Evolutionary conservation across 768 basidiomycete species (phyloP), one percentile per base, ranked within the genome.

Genomic region (Hirschioporus abietinus): DNA sequence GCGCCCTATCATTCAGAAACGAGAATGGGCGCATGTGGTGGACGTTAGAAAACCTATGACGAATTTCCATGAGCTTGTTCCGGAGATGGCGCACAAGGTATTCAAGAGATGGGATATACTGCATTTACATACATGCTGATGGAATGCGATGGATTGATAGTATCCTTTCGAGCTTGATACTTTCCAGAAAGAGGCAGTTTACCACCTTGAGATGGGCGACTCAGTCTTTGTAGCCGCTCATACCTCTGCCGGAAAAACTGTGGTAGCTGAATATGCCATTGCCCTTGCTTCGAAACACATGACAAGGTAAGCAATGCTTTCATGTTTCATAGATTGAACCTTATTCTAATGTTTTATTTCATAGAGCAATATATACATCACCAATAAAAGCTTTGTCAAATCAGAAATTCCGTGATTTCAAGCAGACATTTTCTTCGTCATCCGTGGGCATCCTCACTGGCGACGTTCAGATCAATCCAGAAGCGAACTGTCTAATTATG

Each of bases 171-270:
- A 97, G 74, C 84, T 99, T 34, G 97, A 99, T 76, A 96, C 90
- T 0, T 99, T 99, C 80, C 97, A 99, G 77, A 99, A 98, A 76
- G 95, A 99, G 75, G 97, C 97, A 1, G 93, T 99, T 7, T 97
- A 97, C 77, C 95, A 97, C 77, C 83, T 99, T 20, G 97, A 99
- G 76, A 88, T 92, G 82, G 97, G 96, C 9, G 93, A 99, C 70
- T 96, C 95, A 15, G 96, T 99, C 20, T 99, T 99, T 75, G 96
- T 99, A n/a, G 97, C 97, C 17, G 97, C 97, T 6, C 97, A 99
- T 78, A 99, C 97, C 3, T 96, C 93, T n/a, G 97, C 97, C 18
- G 97, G 97, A 35, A 99, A 99, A 78, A 99, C 97, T 1, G 97
- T 99, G 20, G 97, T 99, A 8, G 97, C 97, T 0, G 97, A 99